Conservation (phyloP, 2,329 filamentous ascomycete species). For the Diaporthe humulicola region DNA sequence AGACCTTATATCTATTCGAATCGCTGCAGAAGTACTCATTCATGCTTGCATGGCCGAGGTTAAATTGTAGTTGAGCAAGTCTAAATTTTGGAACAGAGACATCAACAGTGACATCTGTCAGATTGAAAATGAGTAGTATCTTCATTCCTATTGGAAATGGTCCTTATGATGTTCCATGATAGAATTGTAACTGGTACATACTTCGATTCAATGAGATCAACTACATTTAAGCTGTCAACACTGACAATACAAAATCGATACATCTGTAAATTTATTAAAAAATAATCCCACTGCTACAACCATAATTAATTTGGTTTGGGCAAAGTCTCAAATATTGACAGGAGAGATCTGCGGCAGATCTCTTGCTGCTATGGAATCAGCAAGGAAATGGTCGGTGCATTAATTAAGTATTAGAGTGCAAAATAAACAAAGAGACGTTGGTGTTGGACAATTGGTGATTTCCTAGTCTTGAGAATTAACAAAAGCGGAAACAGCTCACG, state of each 20-base stretch:
- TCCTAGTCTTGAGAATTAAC: too few relatives aligned
- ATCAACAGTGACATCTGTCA: too few relatives aligned
- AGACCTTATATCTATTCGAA: not conserved
- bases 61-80: not conserved
- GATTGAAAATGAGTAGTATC: not conserved
- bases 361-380: too few relatives aligned
- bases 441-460: not conserved
- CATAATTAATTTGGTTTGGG: too few relatives aligned
- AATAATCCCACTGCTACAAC: not conserved
- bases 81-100: not conserved
- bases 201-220: too few relatives aligned
- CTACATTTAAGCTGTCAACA: too few relatives aligned
- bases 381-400: not conserved
- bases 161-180: not conserved
- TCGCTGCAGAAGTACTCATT: not conserved
- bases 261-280: too few relatives aligned
- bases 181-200: too few relatives aligned
- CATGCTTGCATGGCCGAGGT: not conserved
- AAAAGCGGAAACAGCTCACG: not conserved
- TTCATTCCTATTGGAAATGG: not conserved
- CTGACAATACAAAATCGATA: not conserved
- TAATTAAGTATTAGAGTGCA: too few relatives aligned
- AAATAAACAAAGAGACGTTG: not conserved
- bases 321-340: not conserved
- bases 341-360: too few relatives aligned